Evolutionary conservation across 495 filamentous ascomycete genomes (phyloP), one percentile per base, ranked within the genome.

Genomic region (Daldinia decipiens): DNA sequence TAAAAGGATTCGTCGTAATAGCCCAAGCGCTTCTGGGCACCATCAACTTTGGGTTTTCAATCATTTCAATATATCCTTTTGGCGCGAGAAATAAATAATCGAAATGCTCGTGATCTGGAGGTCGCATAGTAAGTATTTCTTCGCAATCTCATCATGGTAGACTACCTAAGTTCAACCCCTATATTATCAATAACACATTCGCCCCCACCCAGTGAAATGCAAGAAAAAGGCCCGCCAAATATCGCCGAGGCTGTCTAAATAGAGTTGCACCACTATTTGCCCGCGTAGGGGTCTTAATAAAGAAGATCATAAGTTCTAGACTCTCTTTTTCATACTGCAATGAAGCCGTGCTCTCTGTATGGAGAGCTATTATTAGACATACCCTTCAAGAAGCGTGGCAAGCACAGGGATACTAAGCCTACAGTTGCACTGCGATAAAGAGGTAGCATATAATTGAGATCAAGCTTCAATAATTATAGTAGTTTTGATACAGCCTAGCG

Each of bases 401-500:
- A 53, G 0, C 26, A 31, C 50, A 53, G 4, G 50, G 50, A 31
- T 17, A 31, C 12, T 12, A 53, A 31, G 13, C 26, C 26, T 31
- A 53, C 6, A 53, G 50, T 31, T 7, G 50, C 15, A 53, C 4
- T 31, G 7, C 50, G 50, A 53, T 53, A 53, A 53, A n/a, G 15
- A 53, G 50, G 27, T 53, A 53, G 26, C 50, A 50, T 55, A 68
- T 62, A 62, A 58, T 62, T 39, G 39, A 29, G 21, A 19, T 39
- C 51, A 15, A 29, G 50, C 11, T 45, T 36, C 38, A 39, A 45
- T 3, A 43, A 50, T 62, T 62, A 62, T 52, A 67, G 59, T 56
- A 26, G 1, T 55, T 55, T 39, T 17, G 24, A 67, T 67, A 72
- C 50, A 67, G 69, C 63, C 64, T 72, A 47, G 19, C 54, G 63